Evolutionary conservation across 192 early-diverging fungal species (phyloP).

Genomic region (Neocallimastix lanati): DNA sequence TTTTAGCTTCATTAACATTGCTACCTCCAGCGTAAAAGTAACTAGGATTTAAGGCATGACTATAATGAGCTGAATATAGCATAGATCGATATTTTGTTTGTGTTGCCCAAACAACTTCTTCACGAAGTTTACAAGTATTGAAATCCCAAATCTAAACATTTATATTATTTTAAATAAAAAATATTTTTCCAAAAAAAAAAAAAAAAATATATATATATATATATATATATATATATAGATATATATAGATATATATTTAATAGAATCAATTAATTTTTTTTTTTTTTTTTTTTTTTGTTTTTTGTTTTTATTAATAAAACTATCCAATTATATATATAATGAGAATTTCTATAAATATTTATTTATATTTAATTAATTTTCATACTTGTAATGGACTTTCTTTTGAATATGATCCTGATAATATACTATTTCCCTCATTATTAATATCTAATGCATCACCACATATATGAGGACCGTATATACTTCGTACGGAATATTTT

Average conservation of each 20-base stretch:
- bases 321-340: no score
- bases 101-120: neutral
- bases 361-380: no score
- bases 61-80: neutral
- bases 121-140: neutral
- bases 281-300: no score
- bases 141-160: neutral
- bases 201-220: no score
- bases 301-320: neutral
- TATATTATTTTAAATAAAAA: neutral
- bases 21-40: neutral
- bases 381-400: conserved; percentile 18
- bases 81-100: neutral
- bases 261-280: no score
- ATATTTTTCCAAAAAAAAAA: no score
- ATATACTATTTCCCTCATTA: conserved; percentile 8
- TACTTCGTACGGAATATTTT: conserved; percentile 16
- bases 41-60: neutral
- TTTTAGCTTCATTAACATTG: neutral
- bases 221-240: no score
- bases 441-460: conserved; percentile 31
- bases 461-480: conserved; percentile 36
- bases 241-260: no score
- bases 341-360: neutral
- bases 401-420: conserved; percentile 22